Evolutionary conservation across 345 rosid genomes (phyloP).

Genomic region (Salix koriyanagi): DNA sequence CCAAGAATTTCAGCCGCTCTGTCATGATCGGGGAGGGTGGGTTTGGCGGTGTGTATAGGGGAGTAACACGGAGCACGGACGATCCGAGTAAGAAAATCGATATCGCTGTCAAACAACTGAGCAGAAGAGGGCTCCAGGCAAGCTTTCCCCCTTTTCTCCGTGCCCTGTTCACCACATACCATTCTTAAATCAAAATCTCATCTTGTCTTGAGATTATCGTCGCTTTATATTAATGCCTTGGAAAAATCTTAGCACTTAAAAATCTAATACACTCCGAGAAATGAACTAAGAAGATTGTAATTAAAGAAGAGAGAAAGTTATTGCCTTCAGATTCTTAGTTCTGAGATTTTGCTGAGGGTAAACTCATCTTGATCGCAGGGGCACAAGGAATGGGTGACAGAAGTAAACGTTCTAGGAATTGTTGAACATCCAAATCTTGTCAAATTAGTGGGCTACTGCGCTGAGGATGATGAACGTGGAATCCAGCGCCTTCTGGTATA

Average conservation of each 20-base stretch:
- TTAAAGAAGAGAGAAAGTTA: background rate
- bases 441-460: constrained; percentile 82
- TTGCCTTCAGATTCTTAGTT: background rate
- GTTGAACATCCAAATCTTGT: constrained; percentile 93
- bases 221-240: background rate
- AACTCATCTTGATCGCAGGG: constrained; percentile 44
- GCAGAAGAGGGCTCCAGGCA: constrained; percentile 90
- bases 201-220: background rate
- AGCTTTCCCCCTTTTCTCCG: constrained; percentile 4
- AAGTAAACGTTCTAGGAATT: constrained; percentile 88
- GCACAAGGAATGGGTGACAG: constrained; percentile 98
- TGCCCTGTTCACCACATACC: background rate
- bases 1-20: constrained; percentile 85
- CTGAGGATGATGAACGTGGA: constrained; percentile 96
- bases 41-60: constrained; percentile 81
- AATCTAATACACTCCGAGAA: constrained; percentile 55
- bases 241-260: background rate
- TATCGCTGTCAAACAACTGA: constrained; percentile 87
- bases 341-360: background rate
- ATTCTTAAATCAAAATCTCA: background rate
- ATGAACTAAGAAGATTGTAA: constrained; percentile 43
- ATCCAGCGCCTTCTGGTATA: constrained; percentile 82
- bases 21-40: constrained; percentile 97
- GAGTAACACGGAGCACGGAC: constrained; percentile 51
- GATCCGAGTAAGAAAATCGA: constrained; percentile 67